A percentile compares a stretch with the other conserved stretches of the same genome.
phyloP scores from a whole-genome alignment of 768 basidiomycete species.

The Clavulina sp. region DNA sequence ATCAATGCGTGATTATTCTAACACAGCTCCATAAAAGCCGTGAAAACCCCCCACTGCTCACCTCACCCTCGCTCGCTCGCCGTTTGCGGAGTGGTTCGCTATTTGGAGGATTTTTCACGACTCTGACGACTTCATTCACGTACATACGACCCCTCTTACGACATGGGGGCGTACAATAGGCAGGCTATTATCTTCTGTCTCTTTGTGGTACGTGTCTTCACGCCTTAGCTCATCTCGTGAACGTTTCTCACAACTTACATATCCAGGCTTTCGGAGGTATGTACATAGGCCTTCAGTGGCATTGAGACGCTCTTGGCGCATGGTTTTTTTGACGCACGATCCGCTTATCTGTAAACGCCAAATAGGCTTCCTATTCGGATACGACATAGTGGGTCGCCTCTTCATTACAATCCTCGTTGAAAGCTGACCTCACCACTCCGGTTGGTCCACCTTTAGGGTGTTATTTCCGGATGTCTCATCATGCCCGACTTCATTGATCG shows the following conservation, averaged over 20 bases:
- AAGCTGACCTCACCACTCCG: not conserved
- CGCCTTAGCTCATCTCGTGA: not conserved
- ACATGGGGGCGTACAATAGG: not conserved
- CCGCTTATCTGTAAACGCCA: not conserved
- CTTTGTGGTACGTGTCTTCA: not conserved
- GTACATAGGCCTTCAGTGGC: not conserved
- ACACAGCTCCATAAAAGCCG: too few relatives aligned
- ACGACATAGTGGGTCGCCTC: not conserved
- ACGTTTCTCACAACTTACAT: not conserved
- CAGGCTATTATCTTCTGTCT: not conserved
- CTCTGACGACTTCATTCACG: too few relatives aligned
- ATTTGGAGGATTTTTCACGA: too few relatives aligned
- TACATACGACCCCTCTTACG: too few relatives aligned
- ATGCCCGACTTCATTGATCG: slow-evolving; percentile 60
- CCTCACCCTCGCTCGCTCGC: too few relatives aligned
- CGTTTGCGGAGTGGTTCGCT: too few relatives aligned
- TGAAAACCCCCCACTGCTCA: too few relatives aligned
- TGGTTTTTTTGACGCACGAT: not conserved
- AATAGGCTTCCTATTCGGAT: not conserved
- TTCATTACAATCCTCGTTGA: not conserved
- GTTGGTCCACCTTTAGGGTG: not conserved
- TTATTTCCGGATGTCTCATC: slow-evolving; percentile 46
- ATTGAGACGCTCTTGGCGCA: not conserved
- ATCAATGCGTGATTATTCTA: too few relatives aligned
- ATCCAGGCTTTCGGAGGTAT: too few relatives aligned